Percentiles rank a stretch among this genome's conserved stretches.
These are phyloP conservation scores for Cylindrodendrum hubeiense DNA, from an alignment of 2,329 filamentous ascomycete species.

Conservation along the genomic window DNA sequence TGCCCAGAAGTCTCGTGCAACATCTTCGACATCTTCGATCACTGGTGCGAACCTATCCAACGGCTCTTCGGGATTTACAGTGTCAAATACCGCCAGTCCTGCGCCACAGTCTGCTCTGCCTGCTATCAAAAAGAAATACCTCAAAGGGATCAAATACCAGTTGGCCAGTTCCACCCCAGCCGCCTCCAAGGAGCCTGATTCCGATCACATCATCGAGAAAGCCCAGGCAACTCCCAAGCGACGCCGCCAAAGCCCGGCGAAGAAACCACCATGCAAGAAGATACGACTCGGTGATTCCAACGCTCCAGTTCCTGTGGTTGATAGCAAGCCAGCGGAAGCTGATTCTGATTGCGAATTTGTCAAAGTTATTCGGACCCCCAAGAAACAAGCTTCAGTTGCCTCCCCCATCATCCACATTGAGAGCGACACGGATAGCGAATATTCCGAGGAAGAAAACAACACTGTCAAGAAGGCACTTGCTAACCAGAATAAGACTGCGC, in stretches of 20 bases:
- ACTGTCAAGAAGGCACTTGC: neutral
- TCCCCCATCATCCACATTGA: neutral
- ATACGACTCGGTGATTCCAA: slow-evolving; percentile 15
- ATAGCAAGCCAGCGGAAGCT: neutral
- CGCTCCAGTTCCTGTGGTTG: neutral
- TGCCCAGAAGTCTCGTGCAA: neutral
- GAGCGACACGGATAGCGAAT: slow-evolving; percentile 19
- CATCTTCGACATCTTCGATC: slow-evolving; percentile 5
- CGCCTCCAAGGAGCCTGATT: slow-evolving; percentile 12
- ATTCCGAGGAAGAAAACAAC: neutral
- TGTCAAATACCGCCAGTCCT: neutral
- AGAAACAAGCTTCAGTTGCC: neutral
- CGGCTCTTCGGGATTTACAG: neutral
- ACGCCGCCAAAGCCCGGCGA: neutral
- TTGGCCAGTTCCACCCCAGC: neutral
- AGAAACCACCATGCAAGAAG: slow-evolving; percentile 27
- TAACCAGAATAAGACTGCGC: too few relatives aligned
- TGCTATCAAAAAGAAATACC: slow-evolving; percentile 1
- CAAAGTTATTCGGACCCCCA: slow-evolving; percentile 13
- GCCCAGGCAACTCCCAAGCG: slow-evolving; percentile 26
- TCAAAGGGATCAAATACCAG: neutral
- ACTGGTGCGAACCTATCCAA: neutral
- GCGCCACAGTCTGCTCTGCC: neutral
- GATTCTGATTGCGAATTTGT: slow-evolving; percentile 26
- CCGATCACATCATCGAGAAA: slow-evolving; percentile 38